These are phyloP conservation scores for Magnusiomyces paraingens DNA, from an alignment of 1,139 yeast species.

Conservation along the genomic window DNA sequence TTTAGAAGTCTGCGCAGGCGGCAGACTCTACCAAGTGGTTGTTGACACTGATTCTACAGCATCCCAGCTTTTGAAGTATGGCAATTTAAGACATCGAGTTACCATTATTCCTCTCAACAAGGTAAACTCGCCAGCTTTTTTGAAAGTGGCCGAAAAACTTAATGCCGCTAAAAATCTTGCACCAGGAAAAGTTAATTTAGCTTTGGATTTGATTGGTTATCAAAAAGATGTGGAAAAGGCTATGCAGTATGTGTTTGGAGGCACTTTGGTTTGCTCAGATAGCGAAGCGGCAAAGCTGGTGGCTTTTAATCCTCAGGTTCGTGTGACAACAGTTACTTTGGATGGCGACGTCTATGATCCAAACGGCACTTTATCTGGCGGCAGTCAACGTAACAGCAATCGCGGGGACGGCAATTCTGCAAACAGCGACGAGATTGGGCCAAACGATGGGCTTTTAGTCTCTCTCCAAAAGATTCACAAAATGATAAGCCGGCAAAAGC, in stretches of 20 bases:
- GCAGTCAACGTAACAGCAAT: constrained; percentile 31
- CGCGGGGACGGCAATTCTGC: constrained; percentile 39
- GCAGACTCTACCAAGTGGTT: constrained; percentile 79
- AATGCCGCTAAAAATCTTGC: constrained; percentile 58
- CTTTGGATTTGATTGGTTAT: constrained; percentile 70
- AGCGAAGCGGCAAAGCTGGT: constrained; percentile 82
- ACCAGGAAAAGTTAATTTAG: constrained; percentile 83
- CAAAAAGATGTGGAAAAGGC: constrained; percentile 68
- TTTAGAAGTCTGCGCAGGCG: constrained; percentile 91
- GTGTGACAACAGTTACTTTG: constrained; percentile 80
- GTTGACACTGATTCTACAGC: constrained; percentile 87
- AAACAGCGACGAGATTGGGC: constrained; percentile 42
- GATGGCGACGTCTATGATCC: constrained; percentile 97
- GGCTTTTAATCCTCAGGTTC: constrained; percentile 76
- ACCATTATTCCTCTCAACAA: constrained; percentile 91
- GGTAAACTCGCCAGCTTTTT: constrained; percentile 46
- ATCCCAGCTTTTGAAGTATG: constrained; percentile 69
- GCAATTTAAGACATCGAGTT: constrained; percentile 72
- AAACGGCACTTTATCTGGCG: constrained; percentile 92
- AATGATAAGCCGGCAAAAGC: constrained; percentile 39
- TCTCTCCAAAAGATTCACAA: constrained; percentile 64
- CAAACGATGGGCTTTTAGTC: constrained; percentile 33
- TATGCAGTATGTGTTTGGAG: constrained; percentile 88
- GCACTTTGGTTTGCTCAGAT: constrained; percentile 76
- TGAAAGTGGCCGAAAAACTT: constrained; percentile 30